phyloP scores from a whole-genome alignment of 176 grass and related monocot genomes.

The Eleusine indica region DNA sequence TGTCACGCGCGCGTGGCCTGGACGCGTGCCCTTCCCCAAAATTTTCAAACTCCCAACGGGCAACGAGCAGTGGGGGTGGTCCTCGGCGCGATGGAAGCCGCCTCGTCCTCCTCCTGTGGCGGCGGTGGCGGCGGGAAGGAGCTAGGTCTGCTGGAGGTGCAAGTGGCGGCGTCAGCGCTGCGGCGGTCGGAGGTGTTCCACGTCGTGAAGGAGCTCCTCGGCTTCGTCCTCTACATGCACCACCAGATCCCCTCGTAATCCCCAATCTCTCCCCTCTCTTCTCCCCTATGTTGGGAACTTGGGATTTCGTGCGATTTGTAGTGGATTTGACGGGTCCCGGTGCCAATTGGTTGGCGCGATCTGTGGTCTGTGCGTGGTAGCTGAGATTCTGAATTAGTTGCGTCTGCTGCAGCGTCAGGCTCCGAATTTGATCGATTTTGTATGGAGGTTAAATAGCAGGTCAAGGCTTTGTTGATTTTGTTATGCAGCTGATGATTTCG shows the following conservation, averaged over 20 bases:
- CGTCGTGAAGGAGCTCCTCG: constrained; percentile 86
- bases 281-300: not conserved
- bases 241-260: constrained; percentile 89
- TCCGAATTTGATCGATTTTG: constrained; percentile 1
- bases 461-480: not conserved
- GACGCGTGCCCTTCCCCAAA: not conserved
- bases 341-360: not conserved
- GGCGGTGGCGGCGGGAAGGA: constrained; percentile 6
- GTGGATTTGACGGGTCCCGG: not conserved
- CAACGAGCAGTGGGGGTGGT: not conserved
- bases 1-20: too few relatives aligned
- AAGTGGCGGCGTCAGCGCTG: constrained; percentile 50
- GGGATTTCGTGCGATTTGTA: not conserved
- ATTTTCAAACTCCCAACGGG: constrained; percentile 7
- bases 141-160: constrained; percentile 53
- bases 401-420: not conserved
- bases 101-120: not conserved
- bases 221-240: constrained; percentile 97
- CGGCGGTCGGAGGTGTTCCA: constrained; percentile 75
- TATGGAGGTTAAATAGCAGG: constrained; percentile 13
- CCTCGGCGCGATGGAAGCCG: constrained; percentile 41
- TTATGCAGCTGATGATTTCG: not conserved
- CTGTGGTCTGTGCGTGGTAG: not conserved
- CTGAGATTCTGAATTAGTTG: not conserved
- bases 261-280: not conserved